These are phyloP conservation scores for Aspergillus fischeri DNA, from an alignment of 2,329 filamentous ascomycete species.

Conservation along the genomic window DNA sequence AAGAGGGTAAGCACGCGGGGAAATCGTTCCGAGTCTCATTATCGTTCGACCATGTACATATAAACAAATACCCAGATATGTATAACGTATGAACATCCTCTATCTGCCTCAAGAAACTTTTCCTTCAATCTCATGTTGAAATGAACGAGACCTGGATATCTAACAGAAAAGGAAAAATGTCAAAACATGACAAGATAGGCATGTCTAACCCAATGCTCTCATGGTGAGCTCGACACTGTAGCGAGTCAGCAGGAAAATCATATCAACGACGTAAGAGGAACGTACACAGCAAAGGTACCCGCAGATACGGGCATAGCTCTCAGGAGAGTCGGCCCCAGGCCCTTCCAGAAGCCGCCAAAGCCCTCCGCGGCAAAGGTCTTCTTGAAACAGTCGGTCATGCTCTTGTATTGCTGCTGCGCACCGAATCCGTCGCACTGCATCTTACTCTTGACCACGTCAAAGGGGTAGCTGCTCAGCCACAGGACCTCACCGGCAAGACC, in stretches of 20 bases:
- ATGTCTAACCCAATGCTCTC: conserved; percentile 40
- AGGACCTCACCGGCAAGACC: conserved; percentile 90
- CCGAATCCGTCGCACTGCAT: conserved; percentile 98
- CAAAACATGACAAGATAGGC: conserved; percentile 1
- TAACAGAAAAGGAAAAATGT: conserved; percentile 11
- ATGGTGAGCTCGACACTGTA: conserved; percentile 45
- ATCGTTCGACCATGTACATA: background rate
- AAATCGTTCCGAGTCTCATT: background rate
- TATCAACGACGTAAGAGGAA: conserved; percentile 11
- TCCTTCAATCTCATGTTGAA: conserved; percentile 11
- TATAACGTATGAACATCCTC: background rate
- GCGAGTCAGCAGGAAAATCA: background rate
- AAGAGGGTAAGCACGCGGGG: background rate
- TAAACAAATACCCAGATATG: background rate
- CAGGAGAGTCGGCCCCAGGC: conserved; percentile 81
- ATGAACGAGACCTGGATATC: conserved; percentile 19
- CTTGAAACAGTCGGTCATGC: conserved; percentile 84
- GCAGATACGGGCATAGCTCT: conserved; percentile 97
- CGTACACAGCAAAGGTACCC: conserved; percentile 84
- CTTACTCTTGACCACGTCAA: conserved; percentile 98
- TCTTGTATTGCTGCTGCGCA: conserved; percentile 63
- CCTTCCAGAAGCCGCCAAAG: conserved; percentile 85
- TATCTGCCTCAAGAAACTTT: conserved; percentile 13
- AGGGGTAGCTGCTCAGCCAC: conserved; percentile 90
- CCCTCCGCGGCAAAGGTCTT: conserved; percentile 78